These are phyloP conservation scores for Colletotrichum paranaense DNA, from an alignment of 2,329 filamentous ascomycete species.

Conservation along the genomic window DNA sequence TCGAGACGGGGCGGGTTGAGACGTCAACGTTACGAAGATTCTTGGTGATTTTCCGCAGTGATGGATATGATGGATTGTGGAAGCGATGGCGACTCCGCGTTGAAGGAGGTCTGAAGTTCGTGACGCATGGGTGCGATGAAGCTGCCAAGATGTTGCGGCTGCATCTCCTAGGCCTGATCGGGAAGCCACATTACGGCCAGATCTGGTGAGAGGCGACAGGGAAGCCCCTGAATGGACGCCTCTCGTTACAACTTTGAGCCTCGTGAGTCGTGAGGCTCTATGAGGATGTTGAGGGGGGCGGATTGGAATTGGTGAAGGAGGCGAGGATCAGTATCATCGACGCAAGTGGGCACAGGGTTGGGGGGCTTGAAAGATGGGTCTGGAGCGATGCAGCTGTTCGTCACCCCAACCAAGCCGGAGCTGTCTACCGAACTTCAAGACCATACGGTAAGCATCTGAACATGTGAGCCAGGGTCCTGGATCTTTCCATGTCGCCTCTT, in stretches of 20 bases:
- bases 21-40: constrained; percentile 3
- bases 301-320: not conserved
- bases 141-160: constrained; percentile 35
- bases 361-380: not conserved
- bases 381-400: not conserved
- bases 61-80: not conserved
- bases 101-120: constrained; percentile 5
- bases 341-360: constrained; percentile 11
- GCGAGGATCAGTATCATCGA: not conserved
- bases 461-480: not conserved
- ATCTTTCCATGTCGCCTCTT: not conserved
- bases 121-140: constrained; percentile 30
- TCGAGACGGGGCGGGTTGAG: constrained; percentile 16
- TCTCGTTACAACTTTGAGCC: constrained; percentile 21
- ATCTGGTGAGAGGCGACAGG: constrained; percentile 11
- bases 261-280: constrained; percentile 24
- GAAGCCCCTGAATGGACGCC: constrained; percentile 3
- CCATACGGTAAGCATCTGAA: not conserved
- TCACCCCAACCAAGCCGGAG: not conserved
- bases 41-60: not conserved
- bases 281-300: not conserved
- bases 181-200: constrained; percentile 13
- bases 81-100: not conserved
- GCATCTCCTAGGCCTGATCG: constrained; percentile 11
- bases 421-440: not conserved